These are phyloP conservation scores for Streptanthus diversifolius DNA, from an alignment of 345 rosid species.

Conservation along the genomic window DNA sequence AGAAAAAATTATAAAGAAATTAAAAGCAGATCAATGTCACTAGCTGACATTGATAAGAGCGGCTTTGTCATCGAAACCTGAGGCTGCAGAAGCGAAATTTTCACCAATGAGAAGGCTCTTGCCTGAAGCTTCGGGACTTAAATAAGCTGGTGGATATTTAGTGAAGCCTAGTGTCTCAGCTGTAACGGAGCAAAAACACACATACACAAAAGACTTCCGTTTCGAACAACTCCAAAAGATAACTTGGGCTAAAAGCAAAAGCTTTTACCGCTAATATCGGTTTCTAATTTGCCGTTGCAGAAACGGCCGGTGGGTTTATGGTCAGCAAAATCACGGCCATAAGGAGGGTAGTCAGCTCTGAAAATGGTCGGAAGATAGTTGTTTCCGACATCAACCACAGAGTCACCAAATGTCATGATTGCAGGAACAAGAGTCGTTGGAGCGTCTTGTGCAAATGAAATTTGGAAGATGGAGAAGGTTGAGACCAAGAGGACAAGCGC, in stretches of 20 bases:
- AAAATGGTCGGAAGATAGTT: slow-evolving; percentile 73
- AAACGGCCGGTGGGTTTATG: slow-evolving; percentile 84
- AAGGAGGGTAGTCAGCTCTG: slow-evolving; percentile 88
- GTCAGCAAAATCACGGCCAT: slow-evolving; percentile 72
- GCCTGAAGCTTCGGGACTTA: slow-evolving; percentile 86
- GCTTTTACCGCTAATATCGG: slow-evolving; percentile 69
- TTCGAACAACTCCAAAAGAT: not conserved
- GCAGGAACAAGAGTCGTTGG: slow-evolving; percentile 63
- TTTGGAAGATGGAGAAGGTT: slow-evolving; percentile 7
- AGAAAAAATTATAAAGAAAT: not conserved
- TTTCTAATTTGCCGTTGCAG: slow-evolving; percentile 88
- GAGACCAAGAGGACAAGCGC: slow-evolving; percentile 5
- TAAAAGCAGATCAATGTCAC: not conserved
- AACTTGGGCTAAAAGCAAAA: slow-evolving; percentile 19
- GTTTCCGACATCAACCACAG: slow-evolving; percentile 91
- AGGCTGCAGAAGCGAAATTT: slow-evolving; percentile 91
- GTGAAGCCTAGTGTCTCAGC: slow-evolving; percentile 86
- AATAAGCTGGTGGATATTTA: slow-evolving; percentile 72
- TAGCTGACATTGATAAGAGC: slow-evolving; percentile 58
- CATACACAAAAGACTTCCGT: slow-evolving; percentile 6
- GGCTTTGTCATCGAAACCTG: slow-evolving; percentile 82
- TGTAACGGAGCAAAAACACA: slow-evolving; percentile 29
- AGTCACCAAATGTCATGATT: slow-evolving; percentile 75
- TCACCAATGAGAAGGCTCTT: slow-evolving; percentile 88
- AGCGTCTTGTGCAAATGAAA: slow-evolving; percentile 36